Evolutionary conservation across 2,329 filamentous ascomycete species (phyloP), one percentile per base, ranked within the genome.

Genomic region (Kalaharituber pfeilii): DNA sequence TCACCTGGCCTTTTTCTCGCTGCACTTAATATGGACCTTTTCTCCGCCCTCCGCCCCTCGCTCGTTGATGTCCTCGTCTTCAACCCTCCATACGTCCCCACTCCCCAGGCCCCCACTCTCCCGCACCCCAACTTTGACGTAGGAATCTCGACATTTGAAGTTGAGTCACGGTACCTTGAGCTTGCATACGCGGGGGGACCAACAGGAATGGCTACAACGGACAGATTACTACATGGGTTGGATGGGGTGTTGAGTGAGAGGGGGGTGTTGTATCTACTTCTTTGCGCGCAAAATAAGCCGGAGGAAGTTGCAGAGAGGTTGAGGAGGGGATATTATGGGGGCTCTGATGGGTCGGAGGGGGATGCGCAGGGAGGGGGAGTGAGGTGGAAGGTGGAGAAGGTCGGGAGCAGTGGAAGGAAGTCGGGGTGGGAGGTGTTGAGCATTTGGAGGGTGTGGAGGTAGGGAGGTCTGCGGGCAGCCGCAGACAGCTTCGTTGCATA

Each of bases 71-170:
- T 98, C 9, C 74, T 98, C 58, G 76, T 98, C 26, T 98, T 96
- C 74, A 98, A 98, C 66, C 91, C 91, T 52, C 91, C 91, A 0
- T 98, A 98, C 66, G 91, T 98, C 13, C 91, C 91, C 1, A 93
- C 88, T 2, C 75, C 81, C 25, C 77, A 80, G 39, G 70, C 93
- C 56, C 88, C 89, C 1, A 15, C 5, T 22, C 27, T 26, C 18
- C 52, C 56, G 1, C 51, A 49, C 1, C 39, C 56, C 15, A 5
- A 11, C 5, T 9, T 39, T 18, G 15, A 13, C 33, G 20, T 4
- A 3, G 20, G 13, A 39, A 13, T 13, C 13, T 22, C 18, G 13
- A 5, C 15, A 11, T 47, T 47, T 22, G 42, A 47, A 4, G 3
- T 20, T 15, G 42, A 47, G 5, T 62, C 42, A 13, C 22, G 22